Percentiles rank a stretch among this genome's conserved stretches.
Evolutionary conservation across 176 grass and related monocot species (phyloP).

Genomic region (Carex parvula): DNA sequence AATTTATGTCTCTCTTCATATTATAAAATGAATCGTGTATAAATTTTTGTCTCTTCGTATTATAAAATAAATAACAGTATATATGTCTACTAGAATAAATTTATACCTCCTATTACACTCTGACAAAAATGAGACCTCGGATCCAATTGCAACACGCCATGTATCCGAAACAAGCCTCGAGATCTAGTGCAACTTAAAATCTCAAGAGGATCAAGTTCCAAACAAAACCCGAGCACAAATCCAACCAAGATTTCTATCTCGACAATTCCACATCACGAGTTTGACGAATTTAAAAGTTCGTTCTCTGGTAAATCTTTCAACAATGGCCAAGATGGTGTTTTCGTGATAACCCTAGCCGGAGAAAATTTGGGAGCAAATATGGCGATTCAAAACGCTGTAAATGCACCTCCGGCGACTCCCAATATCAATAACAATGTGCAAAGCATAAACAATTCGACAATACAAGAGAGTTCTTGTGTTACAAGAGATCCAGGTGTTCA

Average conservation of each 20-base stretch:
- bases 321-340: constrained; percentile 1
- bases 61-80: too few relatives aligned
- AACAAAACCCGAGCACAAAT: not conserved
- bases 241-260: constrained; percentile 20
- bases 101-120: not conserved
- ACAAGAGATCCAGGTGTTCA: constrained; percentile 60
- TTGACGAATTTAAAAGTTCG: not conserved
- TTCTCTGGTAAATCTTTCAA: constrained; percentile 1
- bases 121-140: not conserved
- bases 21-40: too few relatives aligned
- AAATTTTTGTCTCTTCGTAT: too few relatives aligned
- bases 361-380: constrained; percentile 77
- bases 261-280: constrained; percentile 2
- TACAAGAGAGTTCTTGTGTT: constrained; percentile 64
- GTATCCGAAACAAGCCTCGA: not conserved
- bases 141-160: not conserved
- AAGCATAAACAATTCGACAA: constrained; percentile 77
- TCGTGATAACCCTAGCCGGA: constrained; percentile 64
- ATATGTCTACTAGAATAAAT: too few relatives aligned
- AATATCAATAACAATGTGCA: constrained; percentile 90
- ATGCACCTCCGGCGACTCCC: constrained; percentile 5
- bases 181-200: constrained; percentile 19
- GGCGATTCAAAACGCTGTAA: constrained; percentile 24
- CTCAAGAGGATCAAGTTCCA: constrained; percentile 2
- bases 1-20: too few relatives aligned